Base-by-base conservation (phyloP, 129 eudicot species). In the Flaveria trinervia region DNA sequence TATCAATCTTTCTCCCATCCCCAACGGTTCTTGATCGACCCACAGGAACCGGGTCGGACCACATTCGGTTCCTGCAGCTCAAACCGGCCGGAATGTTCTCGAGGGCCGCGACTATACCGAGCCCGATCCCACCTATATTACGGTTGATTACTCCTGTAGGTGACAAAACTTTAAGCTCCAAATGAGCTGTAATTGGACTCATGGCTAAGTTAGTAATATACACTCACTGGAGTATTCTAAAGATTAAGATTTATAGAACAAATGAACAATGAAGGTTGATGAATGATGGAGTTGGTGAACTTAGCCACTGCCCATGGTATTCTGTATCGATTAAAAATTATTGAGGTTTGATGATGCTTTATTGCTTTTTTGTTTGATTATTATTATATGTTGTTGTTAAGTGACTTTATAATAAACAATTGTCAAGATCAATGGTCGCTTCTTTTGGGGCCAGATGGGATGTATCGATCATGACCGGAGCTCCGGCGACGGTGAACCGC, bases 91-190 rank as follows among this genome's bases (percentile, higher is more conserved):
- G 85, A 55, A 77, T 67, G 67, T 80, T 73, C 9, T 88, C 98
- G 0, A 93, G 91, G 30, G 92, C 96, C 2, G 92, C 93, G 3
- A 89, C 88, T 46, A 92, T 92, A 36, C 92, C 97, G 9, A 92
- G 83, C 30, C 97, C 97, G 51, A 87, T 83, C 5, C 88, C 90
- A 70, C 85, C 89, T 14, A 81, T 68, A 74, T 89, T 89, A 18
- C 78, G 79, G 44, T 39, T 78, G 11, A 73, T 88, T 23, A 88
- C 9, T 0, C 86, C 85, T 46, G 85, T 84, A 0, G 97, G 96
- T 3, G 92, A 87, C 23, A 78, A 83, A 64, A 80, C 81, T 82
- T 78, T 84, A 76, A 65, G 76, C 41, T 91, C 88, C 26, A 82
- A 66, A 3, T 88, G 88, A 68, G 81, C 80, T 64, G 81, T 5